Percentiles rank a stretch among this genome's conserved stretches.
Evolutionary conservation across 1,284 basidiomycete species (phyloP).

Genomic region (Melanopsichium pennsylvanicum): DNA sequence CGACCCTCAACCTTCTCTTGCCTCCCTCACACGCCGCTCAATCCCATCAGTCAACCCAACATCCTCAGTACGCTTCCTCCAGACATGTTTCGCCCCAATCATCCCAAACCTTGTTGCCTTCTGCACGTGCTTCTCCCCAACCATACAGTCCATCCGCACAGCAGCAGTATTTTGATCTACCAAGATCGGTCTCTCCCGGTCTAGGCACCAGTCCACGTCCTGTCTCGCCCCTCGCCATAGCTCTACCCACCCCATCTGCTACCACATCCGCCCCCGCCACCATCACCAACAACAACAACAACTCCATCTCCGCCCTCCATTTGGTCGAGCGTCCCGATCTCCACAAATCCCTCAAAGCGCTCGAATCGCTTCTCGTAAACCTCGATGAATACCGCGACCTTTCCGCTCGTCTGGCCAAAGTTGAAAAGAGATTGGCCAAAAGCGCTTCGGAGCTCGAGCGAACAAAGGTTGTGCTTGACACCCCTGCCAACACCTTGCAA

Average conservation of each 20-base stretch:
- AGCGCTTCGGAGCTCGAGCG: constrained; percentile 54
- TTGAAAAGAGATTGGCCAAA: constrained; percentile 59
- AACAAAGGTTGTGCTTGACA: constrained; percentile 52
- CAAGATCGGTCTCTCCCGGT: constrained; percentile 9
- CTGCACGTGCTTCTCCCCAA: constrained; percentile 20
- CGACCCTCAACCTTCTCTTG: constrained; percentile 8
- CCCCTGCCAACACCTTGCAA: constrained; percentile 51
- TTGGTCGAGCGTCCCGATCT: constrained; percentile 57
- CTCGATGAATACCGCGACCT: constrained; percentile 64
- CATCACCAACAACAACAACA: too few species aligned
- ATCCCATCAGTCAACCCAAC: constrained; percentile 6
- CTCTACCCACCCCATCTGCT: constrained; percentile 1
- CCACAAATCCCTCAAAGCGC: constrained; percentile 59
- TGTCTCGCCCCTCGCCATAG: constrained; percentile 14
- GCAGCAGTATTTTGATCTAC: constrained; percentile 41
- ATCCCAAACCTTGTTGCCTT: constrained; percentile 14
- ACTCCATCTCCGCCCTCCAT: constrained; percentile 1
- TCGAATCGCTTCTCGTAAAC: constrained; percentile 59
- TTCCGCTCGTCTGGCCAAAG: constrained; percentile 51
- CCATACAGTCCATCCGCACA: constrained; percentile 25
- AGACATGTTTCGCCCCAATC: constrained; percentile 27
- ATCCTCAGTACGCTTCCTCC: constrained; percentile 5
- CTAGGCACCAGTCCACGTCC: constrained; percentile 3
- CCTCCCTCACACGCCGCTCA: constrained; percentile 14
- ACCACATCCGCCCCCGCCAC: constrained; percentile 3